Percentiles rank a stretch among this genome's conserved stretches.
Evolutionary conservation across 1,139 yeast genomes (phyloP).

Genomic region (Debaryomyces psychrophilus): DNA sequence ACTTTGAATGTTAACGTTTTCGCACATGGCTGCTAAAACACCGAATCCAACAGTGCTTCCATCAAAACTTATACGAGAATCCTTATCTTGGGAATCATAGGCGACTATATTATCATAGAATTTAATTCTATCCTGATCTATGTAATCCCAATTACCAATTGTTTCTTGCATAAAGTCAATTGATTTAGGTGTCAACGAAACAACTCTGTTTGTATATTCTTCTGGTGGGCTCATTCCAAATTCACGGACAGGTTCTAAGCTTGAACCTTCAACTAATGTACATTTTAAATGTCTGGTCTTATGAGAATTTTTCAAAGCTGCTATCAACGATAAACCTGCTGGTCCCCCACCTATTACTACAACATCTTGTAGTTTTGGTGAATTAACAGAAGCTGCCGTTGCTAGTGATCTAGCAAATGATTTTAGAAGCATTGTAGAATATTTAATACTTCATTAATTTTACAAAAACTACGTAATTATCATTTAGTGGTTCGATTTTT

Average conservation of each 20-base stretch:
- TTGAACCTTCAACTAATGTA: constrained; percentile 73
- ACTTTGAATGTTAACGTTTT: constrained; percentile 80
- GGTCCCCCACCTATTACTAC: constrained; percentile 97
- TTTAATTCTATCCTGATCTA: constrained; percentile 70
- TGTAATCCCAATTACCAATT: constrained; percentile 77
- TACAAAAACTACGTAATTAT: neutral
- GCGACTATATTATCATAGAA: constrained; percentile 82
- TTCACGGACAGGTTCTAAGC: constrained; percentile 53
- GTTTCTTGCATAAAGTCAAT: constrained; percentile 60
- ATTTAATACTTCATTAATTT: neutral
- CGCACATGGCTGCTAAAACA: constrained; percentile 80
- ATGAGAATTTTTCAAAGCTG: constrained; percentile 74
- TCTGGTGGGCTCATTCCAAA: constrained; percentile 61
- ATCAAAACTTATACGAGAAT: constrained; percentile 73
- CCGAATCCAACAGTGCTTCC: constrained; percentile 47
- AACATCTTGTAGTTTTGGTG: constrained; percentile 55
- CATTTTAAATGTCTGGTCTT: constrained; percentile 62
- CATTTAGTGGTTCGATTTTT: neutral
- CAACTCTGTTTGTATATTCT: constrained; percentile 75
- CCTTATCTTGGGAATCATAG: constrained; percentile 76
- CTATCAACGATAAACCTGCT: constrained; percentile 86
- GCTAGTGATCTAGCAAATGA: constrained; percentile 12
- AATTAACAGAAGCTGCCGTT: constrained; percentile 11
- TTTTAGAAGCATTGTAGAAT: constrained; percentile 3
- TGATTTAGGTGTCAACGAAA: constrained; percentile 83